Base-by-base conservation (phyloP, 179 eudicot genomes). In the Spergularia azorica region DNA sequence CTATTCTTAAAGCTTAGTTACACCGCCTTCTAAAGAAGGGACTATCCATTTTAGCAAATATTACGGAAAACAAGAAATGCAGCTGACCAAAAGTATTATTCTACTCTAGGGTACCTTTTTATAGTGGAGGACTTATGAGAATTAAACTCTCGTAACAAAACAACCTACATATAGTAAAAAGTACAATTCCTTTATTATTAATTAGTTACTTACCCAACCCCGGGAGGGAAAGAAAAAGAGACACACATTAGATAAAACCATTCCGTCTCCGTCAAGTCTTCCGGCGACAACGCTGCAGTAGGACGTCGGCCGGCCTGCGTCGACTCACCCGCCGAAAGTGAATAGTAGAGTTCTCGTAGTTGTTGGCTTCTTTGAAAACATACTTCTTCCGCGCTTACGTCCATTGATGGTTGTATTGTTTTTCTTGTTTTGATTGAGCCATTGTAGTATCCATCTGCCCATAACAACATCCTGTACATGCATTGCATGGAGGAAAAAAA, bases 391-490 rank as follows among this genome's bases (percentile, higher is more conserved):
- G 87, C 79, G 15, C 80, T 88, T 41, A 84, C 89, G 43, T 94
- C 96, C 82, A 85, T 83, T 38, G 74, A 71, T 55, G 94, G 86
- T 59, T 90, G 92, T 4, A 94, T 87, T 2, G 94, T 92, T 75
- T 92, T 94, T 51, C 97, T 87, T 0, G 98, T 94, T 78, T 94
- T 94, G 77, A 94, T 94, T 15, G 91, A 88, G 11, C 98, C 98
- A 76, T 94, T 94, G 89, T 94, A 94, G 69, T 90, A 94, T 3
- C 98, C 98, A 67, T 92, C 98, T 59, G 81, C 75, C 97, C 97
- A 94, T 46, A 86, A 83, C 77, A 94, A 75, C 2, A 85, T 77
- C 83, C 98, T 94, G 32, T 13, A 9, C 17, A 43, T 11, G 11
- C 43, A 58, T 61, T 18, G 38, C 48, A 15, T 14, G n/a, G n/a